These are phyloP conservation scores for Morella rubra DNA, from an alignment of 306 rosid species.

Conservation along the genomic window DNA sequence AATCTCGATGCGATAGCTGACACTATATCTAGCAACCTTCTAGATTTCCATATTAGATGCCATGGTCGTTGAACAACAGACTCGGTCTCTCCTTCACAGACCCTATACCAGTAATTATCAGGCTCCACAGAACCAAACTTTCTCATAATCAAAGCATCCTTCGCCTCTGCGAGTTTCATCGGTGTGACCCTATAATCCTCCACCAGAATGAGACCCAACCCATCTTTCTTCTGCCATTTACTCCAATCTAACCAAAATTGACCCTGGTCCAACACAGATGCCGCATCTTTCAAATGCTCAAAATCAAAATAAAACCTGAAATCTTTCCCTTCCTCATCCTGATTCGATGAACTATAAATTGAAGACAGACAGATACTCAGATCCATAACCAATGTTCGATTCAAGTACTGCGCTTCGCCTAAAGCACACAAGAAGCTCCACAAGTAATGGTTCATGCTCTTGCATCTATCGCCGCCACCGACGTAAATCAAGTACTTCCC, in stretches of 20 bases:
- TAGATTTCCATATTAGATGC: constrained; percentile 96
- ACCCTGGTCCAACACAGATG: constrained; percentile 79
- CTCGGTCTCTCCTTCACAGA: constrained; percentile 96
- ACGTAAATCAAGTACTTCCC: constrained; percentile 76
- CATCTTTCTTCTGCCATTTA: constrained; percentile 75
- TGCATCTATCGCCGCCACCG: constrained; percentile 92
- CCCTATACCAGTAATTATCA: constrained; percentile 94
- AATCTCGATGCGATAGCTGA: constrained; percentile 76
- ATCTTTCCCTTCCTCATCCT: constrained; percentile 94
- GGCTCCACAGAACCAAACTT: constrained; percentile 93
- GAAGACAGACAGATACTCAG: constrained; percentile 88
- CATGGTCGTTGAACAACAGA: constrained; percentile 86
- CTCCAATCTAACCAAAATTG: constrained; percentile 96
- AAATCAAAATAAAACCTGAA: constrained; percentile 96
- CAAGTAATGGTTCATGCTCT: constrained; percentile 92
- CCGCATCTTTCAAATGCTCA: constrained; percentile 88
- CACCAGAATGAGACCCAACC: constrained; percentile 66
- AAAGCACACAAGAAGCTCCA: constrained; percentile 99
- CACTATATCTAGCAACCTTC: constrained; percentile 87
- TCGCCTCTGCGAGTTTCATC: constrained; percentile 67
- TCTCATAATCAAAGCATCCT: constrained; percentile 80
- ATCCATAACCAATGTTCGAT: constrained; percentile 95
- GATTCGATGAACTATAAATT: constrained; percentile 66
- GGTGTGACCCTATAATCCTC: constrained; percentile 86
- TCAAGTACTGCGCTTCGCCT: constrained; percentile 98